Conservation (phyloP, 2,329 filamentous ascomycete genomes). For the Aotearoamyces nothofagi region DNA sequence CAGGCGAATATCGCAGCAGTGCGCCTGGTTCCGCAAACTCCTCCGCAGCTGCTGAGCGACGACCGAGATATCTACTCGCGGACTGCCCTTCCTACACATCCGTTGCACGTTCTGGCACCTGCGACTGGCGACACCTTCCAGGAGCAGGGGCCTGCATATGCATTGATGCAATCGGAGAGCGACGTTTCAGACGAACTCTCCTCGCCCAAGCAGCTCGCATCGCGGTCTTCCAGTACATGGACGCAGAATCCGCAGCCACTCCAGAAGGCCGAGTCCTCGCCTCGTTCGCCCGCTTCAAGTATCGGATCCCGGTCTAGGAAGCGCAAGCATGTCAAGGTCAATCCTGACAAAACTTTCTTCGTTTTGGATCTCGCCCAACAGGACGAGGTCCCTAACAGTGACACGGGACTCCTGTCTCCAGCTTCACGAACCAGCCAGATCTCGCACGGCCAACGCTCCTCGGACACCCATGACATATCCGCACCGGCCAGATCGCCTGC, state of each 20-base stretch:
- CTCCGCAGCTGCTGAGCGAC: constrained; percentile 1
- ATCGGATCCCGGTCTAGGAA: constrained; percentile 2
- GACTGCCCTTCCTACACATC: constrained; percentile 4
- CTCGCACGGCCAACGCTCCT: background rate
- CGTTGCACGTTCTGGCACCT: constrained; percentile 5
- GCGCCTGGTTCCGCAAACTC: constrained; percentile 2
- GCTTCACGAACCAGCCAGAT: background rate
- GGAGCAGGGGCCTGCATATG: constrained; percentile 1
- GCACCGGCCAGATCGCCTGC: background rate
- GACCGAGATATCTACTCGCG: constrained; percentile 5
- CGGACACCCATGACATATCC: background rate
- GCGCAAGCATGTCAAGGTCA: constrained; percentile 5
- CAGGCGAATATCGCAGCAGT: constrained; percentile 4
- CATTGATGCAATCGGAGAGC: constrained; percentile 4
- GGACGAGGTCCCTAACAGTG: background rate
- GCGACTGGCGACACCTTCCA: constrained; percentile 1
- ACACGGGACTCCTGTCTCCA: background rate
- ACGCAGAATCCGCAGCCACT: background rate
- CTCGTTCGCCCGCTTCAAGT: constrained; percentile 3
- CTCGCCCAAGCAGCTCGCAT: background rate
- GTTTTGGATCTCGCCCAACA: constrained; percentile 2
- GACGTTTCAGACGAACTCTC: constrained; percentile 1
- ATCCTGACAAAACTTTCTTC: constrained; percentile 6
- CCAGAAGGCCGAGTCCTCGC: constrained; percentile 1
- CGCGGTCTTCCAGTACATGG: background rate